Percentiles rank a stretch among this genome's conserved stretches.
Evolutionary conservation across 495 filamentous ascomycete species (phyloP).

Genomic region (Hamigera avellanea): DNA sequence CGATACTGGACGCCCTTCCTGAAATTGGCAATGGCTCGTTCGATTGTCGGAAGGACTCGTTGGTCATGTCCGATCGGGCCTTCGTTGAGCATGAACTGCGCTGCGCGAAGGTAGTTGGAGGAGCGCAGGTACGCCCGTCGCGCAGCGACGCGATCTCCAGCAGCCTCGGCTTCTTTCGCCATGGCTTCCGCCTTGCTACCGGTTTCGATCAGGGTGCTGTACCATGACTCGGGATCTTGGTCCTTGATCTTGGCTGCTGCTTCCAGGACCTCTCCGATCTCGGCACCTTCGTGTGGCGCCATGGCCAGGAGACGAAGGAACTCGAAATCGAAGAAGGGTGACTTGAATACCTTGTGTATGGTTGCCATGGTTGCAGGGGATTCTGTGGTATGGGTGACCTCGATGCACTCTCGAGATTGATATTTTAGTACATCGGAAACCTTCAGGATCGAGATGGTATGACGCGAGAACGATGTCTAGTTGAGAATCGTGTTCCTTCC

Average conservation of each 20-base stretch:
- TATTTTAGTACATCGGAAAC: too few relatives aligned
- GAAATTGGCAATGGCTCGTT: constrained; percentile 12
- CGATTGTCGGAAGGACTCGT: constrained; percentile 6
- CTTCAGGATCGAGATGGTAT: too few relatives aligned
- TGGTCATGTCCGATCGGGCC: constrained; percentile 8
- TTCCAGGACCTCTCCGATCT: constrained; percentile 30
- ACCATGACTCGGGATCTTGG: constrained; percentile 29
- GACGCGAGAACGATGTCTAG: too few relatives aligned
- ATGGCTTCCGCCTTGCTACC: constrained; percentile 19
- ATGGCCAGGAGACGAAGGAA: constrained; percentile 27
- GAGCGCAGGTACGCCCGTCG: constrained; percentile 22
- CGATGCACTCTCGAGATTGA: neutral
- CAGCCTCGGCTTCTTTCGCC: constrained; percentile 13
- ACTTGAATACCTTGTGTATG: constrained; percentile 20
- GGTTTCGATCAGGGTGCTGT: constrained; percentile 16
- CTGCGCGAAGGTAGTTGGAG: constrained; percentile 30
- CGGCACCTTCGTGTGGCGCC: constrained; percentile 21
- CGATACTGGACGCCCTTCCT: constrained; percentile 8
- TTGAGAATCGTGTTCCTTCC: too few relatives aligned
- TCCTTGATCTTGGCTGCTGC: constrained; percentile 24
- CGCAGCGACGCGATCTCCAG: constrained; percentile 16
- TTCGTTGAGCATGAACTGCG: constrained; percentile 20
- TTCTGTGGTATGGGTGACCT: neutral
- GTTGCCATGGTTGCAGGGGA: neutral
- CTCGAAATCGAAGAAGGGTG: too few relatives aligned